phyloP scores from a whole-genome alignment of 2,329 filamentous ascomycete genomes.

The Colletotrichum sublineola region DNA sequence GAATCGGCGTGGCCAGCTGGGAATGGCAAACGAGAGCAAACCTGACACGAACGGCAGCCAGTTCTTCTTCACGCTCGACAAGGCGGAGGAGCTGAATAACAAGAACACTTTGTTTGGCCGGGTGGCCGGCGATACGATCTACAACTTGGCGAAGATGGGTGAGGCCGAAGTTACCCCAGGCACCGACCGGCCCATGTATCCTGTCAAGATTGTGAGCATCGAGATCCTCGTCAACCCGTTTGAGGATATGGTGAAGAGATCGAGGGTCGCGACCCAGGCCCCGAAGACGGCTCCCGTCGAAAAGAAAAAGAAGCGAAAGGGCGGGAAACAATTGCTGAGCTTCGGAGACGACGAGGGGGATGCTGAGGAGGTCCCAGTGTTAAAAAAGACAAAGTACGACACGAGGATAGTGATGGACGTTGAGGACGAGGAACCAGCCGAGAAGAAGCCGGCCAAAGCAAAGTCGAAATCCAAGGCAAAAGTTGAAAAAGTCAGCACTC shows the following conservation, averaged over 20 bases:
- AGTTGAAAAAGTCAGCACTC: slow-evolving; percentile 43
- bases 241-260: slow-evolving; percentile 81
- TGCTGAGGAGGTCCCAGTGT: slow-evolving; percentile 66
- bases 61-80: slow-evolving; percentile 95
- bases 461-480: slow-evolving; percentile 51
- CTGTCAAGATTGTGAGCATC: slow-evolving; percentile 79
- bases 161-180: slow-evolving; percentile 85
- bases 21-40: slow-evolving; percentile 92
- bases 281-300: slow-evolving; percentile 59
- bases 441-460: slow-evolving; percentile 48
- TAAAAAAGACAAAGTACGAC: slow-evolving; percentile 85
- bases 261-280: slow-evolving; percentile 66
- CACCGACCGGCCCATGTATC: slow-evolving; percentile 87
- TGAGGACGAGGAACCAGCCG: slow-evolving; percentile 56
- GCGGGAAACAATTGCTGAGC: slow-evolving; percentile 81
- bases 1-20: slow-evolving; percentile 88
- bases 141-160: slow-evolving; percentile 93
- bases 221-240: slow-evolving; percentile 88
- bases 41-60: slow-evolving; percentile 91
- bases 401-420: slow-evolving; percentile 77
- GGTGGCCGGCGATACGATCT: slow-evolving; percentile 93
- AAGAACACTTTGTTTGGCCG: slow-evolving; percentile 96
- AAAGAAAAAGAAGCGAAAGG: slow-evolving; percentile 78
- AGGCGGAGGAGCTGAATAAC: slow-evolving; percentile 85
- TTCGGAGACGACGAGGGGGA: slow-evolving; percentile 81